Base-by-base conservation (phyloP, 805 yeast species). In the Wickerhamomyces mucosus region DNA sequence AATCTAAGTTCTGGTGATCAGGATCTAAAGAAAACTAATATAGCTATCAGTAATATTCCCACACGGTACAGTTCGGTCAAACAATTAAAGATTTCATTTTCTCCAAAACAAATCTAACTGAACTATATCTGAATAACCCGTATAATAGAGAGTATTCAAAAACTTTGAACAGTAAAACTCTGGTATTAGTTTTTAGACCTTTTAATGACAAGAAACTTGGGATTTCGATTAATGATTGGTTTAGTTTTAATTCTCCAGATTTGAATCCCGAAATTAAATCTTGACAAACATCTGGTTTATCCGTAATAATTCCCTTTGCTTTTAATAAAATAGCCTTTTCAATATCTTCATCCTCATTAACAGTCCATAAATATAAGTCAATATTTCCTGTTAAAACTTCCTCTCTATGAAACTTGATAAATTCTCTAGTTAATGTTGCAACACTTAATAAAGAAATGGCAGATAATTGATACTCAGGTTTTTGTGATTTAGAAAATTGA, bases 381-480 rank as follows among this genome's bases (percentile, higher is more conserved):
- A 64, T 55, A 22, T 55, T 27, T 13, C 23, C 18, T 7, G 15
- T 27, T 10, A 10, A 8, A 27, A 18, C 19, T 13, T 26, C 56
- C n/a, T 61, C 15, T 6, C 15, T 43, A 31, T 51, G 27, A 3
- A 40, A 15, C 0, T 36, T 37, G 36, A 38, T 47, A 40, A 49
- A 70, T 48, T 37, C 61, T 40, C 33, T 42, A 4, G 56, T 62
- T 72, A 68, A 62, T 48, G 70, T 65, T 46, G 65, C 61, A 46
- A 64, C 46, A 61, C 55, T 31, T 21, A 59, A 49, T 10, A 61
- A 32, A 11, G 85, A 77, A 26, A 78, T 68, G 20, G 77, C 81
- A 18, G 63, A 60, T 32, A 76, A 61, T 51, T 70, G 74, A 43
- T 61, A 63, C 43, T 56, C 43, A 7, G 62, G 56, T 24, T 54